These are phyloP conservation scores for Allomyces javanicus DNA, from an alignment of 192 early-diverging fungal species.

Conservation along the genomic window DNA sequence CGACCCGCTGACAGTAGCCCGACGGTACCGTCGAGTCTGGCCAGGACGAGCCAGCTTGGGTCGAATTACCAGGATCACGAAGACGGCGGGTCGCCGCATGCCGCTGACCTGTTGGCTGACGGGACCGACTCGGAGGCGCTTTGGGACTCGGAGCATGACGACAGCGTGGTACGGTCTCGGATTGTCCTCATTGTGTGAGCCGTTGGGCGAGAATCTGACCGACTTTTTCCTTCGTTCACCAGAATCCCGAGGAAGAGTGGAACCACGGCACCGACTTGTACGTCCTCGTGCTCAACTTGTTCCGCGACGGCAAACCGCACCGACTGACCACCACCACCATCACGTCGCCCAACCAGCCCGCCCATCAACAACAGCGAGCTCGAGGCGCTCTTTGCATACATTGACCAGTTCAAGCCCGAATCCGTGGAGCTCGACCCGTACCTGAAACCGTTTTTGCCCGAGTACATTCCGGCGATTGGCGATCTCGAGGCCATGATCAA, in stretches of 20 bases:
- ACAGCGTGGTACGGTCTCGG: neutral
- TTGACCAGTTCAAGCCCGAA: conserved; percentile 26
- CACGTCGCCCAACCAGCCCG: neutral
- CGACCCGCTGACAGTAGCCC: neutral
- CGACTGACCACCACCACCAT: neutral
- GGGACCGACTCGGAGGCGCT: neutral
- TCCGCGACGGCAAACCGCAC: neutral
- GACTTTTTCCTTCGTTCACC: neutral
- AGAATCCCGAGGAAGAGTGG: too few relatives aligned
- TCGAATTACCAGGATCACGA: too few relatives aligned
- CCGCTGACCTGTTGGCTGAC: neutral
- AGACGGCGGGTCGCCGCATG: neutral
- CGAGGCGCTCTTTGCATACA: conserved; percentile 28
- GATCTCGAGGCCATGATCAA: conserved; percentile 47
- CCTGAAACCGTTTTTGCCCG: conserved; percentile 33
- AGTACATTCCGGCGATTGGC: conserved; percentile 38
- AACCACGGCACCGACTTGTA: too few relatives aligned
- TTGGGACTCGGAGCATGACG: neutral
- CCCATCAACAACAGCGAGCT: conserved; percentile 14
- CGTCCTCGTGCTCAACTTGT: neutral
- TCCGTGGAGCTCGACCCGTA: conserved; percentile 29
- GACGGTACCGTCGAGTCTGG: neutral
- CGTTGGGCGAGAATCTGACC: neutral
- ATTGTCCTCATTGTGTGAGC: too few relatives aligned
- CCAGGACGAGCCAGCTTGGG: neutral